Percentiles rank a stretch among this genome's conserved stretches.
Conservation (phyloP, 2,329 filamentous ascomycete genomes). For the Elsinoe perseae region DNA sequence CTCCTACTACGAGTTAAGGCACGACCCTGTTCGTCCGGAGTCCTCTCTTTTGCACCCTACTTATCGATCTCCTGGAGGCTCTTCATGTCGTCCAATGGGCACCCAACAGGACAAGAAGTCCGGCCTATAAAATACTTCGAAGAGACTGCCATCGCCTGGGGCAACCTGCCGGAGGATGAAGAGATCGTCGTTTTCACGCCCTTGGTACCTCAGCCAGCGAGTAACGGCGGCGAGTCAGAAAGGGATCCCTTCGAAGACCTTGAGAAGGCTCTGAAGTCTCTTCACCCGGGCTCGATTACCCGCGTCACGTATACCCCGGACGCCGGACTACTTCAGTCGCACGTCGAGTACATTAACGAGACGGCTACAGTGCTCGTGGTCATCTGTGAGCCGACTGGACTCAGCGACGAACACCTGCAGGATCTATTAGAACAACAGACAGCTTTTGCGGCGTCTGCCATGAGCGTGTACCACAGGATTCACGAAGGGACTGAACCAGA, state of each 20-base stretch:
- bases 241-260: slow-evolving; percentile 66
- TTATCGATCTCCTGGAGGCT: background rate
- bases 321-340: slow-evolving; percentile 55
- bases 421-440: background rate
- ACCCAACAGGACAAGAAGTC: slow-evolving; percentile 3
- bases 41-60: background rate
- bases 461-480: slow-evolving; percentile 7
- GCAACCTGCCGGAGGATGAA: slow-evolving; percentile 30
- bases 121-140: slow-evolving; percentile 11
- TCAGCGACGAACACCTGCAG: background rate
- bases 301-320: slow-evolving; percentile 64
- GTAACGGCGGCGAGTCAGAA: slow-evolving; percentile 35
- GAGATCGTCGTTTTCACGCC: slow-evolving; percentile 42
- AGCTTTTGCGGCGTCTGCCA: background rate
- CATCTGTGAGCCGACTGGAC: slow-evolving; percentile 34
- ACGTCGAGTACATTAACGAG: slow-evolving; percentile 55
- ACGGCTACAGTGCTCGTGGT: slow-evolving; percentile 56
- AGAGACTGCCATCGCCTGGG: slow-evolving; percentile 16
- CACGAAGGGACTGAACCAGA: slow-evolving; percentile 13
- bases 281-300: slow-evolving; percentile 52
- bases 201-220: slow-evolving; percentile 25
- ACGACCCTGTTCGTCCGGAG: background rate
- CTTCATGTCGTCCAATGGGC: background rate
- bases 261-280: slow-evolving; percentile 53
- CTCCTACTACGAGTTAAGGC: background rate